These are phyloP conservation scores for Erythrobasidium hasegawianum DNA, from an alignment of 1,284 basidiomycete species.

Conservation along the genomic window DNA sequence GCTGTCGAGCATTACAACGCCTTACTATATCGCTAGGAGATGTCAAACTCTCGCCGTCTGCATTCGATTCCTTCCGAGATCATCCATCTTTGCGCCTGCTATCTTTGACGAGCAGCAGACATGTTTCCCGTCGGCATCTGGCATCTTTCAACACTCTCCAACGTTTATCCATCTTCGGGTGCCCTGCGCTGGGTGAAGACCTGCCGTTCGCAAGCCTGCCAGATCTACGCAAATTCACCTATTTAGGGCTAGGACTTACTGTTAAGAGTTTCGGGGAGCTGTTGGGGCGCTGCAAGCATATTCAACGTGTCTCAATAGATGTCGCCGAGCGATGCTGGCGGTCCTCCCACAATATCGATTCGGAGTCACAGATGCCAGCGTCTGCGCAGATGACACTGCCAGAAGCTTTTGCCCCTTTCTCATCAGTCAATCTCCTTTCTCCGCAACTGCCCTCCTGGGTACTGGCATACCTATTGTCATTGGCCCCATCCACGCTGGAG, in stretches of 20 bases:
- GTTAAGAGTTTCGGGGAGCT: conserved; percentile 2
- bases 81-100: not conserved
- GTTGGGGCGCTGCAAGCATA: not conserved
- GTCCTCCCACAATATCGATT: not conserved
- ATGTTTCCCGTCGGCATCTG: not conserved
- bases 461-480: conserved; percentile 11
- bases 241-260: conserved; percentile 8
- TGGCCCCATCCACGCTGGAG: conserved; percentile 3
- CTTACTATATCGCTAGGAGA: not conserved
- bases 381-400: not conserved
- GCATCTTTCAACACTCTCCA: conserved; percentile 4
- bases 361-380: not conserved
- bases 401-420: not conserved
- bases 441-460: conserved; percentile 25
- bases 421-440: conserved; percentile 10
- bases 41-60: not conserved
- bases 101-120: not conserved
- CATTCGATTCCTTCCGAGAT: conserved; percentile 2
- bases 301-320: conserved; percentile 23
- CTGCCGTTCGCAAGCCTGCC: conserved; percentile 18
- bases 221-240: conserved; percentile 15
- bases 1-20: not conserved
- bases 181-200: conserved; percentile 2
- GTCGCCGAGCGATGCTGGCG: conserved; percentile 1
- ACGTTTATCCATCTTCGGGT: conserved; percentile 10